Evolutionary conservation across 2,329 filamentous ascomycete genomes (phyloP), one percentile per base, ranked within the genome.

Genomic region (Elsinoe australis): DNA sequence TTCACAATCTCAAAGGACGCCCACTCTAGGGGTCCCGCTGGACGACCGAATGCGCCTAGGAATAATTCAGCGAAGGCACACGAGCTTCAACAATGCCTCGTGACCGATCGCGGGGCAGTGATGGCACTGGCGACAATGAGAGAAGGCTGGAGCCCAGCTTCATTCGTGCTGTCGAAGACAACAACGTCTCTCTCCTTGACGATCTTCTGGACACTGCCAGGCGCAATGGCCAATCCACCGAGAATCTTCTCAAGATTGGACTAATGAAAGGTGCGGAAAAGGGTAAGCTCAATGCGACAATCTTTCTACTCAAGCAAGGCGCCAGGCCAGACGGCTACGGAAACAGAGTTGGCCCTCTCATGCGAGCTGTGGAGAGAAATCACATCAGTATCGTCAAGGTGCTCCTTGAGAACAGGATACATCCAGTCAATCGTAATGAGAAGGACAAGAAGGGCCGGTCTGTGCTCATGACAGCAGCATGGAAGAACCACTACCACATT

Each of bases 371-470:
- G 6, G 64, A 67, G 53, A 61, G 59, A 14, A 62, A 67, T 22
- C 62, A 67, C 36, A 61, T 65, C 6, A 66, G 68, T 5, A 74
- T 73, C 5, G 61, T 72, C 32, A 61, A 62, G 50, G 54, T 75
- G 38, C 59, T 76, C 14, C 49, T 50, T 12, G 49, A 50, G 14
- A 50, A 47, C 36, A 48, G 24, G 32, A 19, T 21, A 5, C 22
- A 36, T 26, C 45, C 45, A 15, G 45, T 36, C 10, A 49, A 56
- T 42, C 18, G 54, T 22, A 56, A 58, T 39, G 52, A 54, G 12
- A 29, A 44, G 19, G 73, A 77, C 56, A 67, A 70, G 41, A 72
- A 70, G 49, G 66, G 67, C 4, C 59, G 67, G 12, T 69, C 67
- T 32, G 65, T 63, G 33, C 52, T 71, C 32, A 70, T 69, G 67